Conservation (phyloP, 306 rosid species). For the Nissolia schottii region DNA sequence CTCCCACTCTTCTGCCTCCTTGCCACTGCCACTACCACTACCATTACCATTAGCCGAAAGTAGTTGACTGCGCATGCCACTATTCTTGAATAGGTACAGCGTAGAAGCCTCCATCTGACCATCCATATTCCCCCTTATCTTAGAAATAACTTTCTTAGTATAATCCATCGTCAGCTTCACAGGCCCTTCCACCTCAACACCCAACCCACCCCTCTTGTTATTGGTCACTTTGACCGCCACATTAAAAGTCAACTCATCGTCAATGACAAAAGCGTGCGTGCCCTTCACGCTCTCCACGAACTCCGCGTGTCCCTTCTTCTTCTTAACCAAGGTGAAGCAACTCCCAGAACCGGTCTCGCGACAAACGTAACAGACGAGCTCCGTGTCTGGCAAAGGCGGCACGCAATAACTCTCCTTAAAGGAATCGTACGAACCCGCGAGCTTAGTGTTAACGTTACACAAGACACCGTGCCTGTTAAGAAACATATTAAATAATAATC, state of each 20-base stretch:
- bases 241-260: background rate
- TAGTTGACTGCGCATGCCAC: background rate
- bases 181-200: conserved; percentile 13
- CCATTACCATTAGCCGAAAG: background rate
- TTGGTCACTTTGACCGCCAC: background rate
- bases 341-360: background rate
- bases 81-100: background rate
- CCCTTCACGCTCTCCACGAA: conserved; percentile 2
- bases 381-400: conserved; percentile 9
- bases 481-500: too few species aligned
- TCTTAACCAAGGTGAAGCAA: background rate
- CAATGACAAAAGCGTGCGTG: background rate
- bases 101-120: background rate
- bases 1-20: background rate
- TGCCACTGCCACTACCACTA: too few species aligned
- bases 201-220: background rate
- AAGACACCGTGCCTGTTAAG: too few species aligned
- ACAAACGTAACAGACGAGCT: background rate
- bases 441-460: background rate
- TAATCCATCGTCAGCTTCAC: conserved; percentile 4
- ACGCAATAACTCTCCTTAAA: conserved; percentile 6
- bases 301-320: background rate
- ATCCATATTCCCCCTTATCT: background rate
- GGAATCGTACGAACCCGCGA: background rate
- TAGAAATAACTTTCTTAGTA: background rate